phyloP scores from a whole-genome alignment of 306 rosid species.

The Fagus sylvatica region DNA sequence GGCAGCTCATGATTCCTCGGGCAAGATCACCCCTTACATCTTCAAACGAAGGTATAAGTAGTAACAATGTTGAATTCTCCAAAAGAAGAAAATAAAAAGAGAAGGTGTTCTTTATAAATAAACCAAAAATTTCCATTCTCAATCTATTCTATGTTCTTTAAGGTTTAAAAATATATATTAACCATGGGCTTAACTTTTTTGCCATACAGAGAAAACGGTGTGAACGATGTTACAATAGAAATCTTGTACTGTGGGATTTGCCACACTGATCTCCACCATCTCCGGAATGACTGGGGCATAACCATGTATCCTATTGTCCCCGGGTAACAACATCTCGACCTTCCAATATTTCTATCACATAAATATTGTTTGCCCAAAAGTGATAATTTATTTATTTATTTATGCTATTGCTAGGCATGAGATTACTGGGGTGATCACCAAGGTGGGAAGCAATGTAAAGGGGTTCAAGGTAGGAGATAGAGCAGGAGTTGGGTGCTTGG shows the following conservation, averaged over 20 bases:
- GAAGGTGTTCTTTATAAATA: background rate
- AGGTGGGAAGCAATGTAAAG: slow-evolving; percentile 64
- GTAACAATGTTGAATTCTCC: background rate
- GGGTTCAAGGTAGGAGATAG: slow-evolving; percentile 61
- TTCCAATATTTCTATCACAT: too few species aligned
- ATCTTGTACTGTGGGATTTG: slow-evolving; percentile 72
- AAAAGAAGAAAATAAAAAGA: too few species aligned
- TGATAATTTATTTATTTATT: background rate
- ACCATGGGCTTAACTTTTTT: background rate
- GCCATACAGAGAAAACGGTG: slow-evolving; percentile 60
- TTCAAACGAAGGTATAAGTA: slow-evolving; percentile 39
- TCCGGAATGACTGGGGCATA: slow-evolving; percentile 66
- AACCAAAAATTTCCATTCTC: background rate
- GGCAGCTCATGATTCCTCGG: slow-evolving; percentile 87
- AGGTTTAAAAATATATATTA: background rate
- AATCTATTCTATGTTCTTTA: background rate
- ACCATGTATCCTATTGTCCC: slow-evolving; percentile 81
- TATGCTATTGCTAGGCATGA: slow-evolving; percentile 49
- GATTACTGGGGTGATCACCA: slow-evolving; percentile 56
- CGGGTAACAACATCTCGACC: slow-evolving; percentile 37
- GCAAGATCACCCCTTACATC: slow-evolving; percentile 54
- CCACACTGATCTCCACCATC: slow-evolving; percentile 73
- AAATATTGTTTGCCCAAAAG: background rate
- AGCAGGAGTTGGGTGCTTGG: slow-evolving; percentile 79
- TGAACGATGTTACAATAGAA: slow-evolving; percentile 57